Evolutionary conservation across 768 basidiomycete species (phyloP), one percentile per base, ranked within the genome.

Genomic region (Boletus rufocinnamomeus): DNA sequence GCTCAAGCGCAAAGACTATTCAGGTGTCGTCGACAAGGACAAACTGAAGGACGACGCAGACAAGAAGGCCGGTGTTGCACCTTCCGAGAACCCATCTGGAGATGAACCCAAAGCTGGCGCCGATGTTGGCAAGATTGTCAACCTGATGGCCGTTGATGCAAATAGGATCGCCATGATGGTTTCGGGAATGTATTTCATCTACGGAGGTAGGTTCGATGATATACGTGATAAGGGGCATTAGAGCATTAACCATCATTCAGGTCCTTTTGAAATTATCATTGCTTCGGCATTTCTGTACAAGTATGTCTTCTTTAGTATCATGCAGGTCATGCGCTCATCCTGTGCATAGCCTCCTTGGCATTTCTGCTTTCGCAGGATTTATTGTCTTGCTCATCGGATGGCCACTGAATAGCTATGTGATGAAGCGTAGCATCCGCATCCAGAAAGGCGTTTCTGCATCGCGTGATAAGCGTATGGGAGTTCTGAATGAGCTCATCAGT

Each of bases 81-180:
- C 58, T 9, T 56, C 63, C 5, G 49, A 80, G 74, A 66, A 71
- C 50, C 35, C 66, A 17, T 57, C 64, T 44, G 68, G 61, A 52
- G 75, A 75, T 58, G 78, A 90, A 32, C 83, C 86, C 1, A 87
- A 84, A 63, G 82, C 87, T 1, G 89, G 91, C 17, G 94, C 94
- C 9, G 90, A 93, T 69, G 80, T 90, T 14, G 94, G 94, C 14
- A 94, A 95, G 71, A 91, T 95, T 52, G 91, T 95, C 54, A 92
- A 93, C 63, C 74, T 95, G 37, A 95, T 95, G 92, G 85, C 89
- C 16, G 85, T 83, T 8, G 91, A 93, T 68, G 85, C 86, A 3
- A 88, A 86, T 66, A 75, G 80, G 77, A 72, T 88, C 56, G 74
- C 84, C 3, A 78, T 79, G 74, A 83, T 80, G 54, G 63, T 77